These are phyloP conservation scores for Pleurotus tuoliensis DNA, from an alignment of 768 basidiomycete species.

Conservation along the genomic window DNA sequence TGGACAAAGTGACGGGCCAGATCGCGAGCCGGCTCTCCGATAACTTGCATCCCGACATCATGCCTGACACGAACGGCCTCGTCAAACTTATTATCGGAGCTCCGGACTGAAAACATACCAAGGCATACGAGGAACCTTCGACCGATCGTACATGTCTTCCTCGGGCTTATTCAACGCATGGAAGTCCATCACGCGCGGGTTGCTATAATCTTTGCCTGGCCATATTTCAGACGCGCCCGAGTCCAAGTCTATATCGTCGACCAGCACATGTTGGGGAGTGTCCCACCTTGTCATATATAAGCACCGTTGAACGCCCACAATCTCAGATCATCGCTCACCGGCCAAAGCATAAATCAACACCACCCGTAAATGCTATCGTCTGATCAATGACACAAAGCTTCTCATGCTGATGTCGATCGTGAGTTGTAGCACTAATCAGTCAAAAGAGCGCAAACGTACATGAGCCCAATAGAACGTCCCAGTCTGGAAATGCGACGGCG, in stretches of 20 bases:
- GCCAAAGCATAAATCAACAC: constrained; percentile 91
- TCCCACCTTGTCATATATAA: constrained; percentile 67
- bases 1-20: constrained; percentile 93
- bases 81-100: not conserved
- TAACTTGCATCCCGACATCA: constrained; percentile 92
- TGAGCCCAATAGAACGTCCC: constrained; percentile 99
- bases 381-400: constrained; percentile 97
- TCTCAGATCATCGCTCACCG: constrained; percentile 38
- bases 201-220: constrained; percentile 98
- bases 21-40: constrained; percentile 95
- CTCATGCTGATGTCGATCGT: constrained; percentile 64
- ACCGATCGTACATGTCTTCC: constrained; percentile 93
- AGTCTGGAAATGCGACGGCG: constrained; percentile 95
- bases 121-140: constrained; percentile 90
- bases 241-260: constrained; percentile 74
- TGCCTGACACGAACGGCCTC: constrained; percentile 54
- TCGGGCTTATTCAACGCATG: constrained; percentile 82
- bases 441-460: constrained; percentile 40
- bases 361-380: constrained; percentile 97
- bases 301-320: not conserved
- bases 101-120: constrained; percentile 54
- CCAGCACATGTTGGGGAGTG: constrained; percentile 86
- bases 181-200: constrained; percentile 85
- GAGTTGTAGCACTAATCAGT: not conserved
- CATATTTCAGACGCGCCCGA: constrained; percentile 70